Base-by-base conservation (phyloP, 805 yeast genomes). In the Hanseniaspora meyeri region DNA sequence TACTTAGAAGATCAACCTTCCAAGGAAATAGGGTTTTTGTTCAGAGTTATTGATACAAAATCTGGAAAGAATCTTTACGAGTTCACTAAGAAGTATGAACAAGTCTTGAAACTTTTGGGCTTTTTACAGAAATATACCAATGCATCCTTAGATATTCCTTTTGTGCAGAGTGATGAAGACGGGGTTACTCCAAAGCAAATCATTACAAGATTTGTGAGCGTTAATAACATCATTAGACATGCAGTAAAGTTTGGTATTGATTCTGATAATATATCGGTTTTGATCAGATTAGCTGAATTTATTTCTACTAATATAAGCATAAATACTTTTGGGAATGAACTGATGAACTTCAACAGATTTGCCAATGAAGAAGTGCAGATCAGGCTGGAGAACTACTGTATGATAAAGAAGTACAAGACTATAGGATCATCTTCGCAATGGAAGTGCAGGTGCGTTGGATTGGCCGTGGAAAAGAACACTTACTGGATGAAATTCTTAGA, bases 31-130 rank as follows among this genome's bases (percentile, higher is more conserved):
- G 69, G 70, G 32, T 74, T 85, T 24, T 73, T 85, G 0, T 74
- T 90, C 55, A 76, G 83, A 17, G 80, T 85, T 4, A 70, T 76
- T 48, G 91, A 85, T 61, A 76, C 81, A 37, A 80, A 75, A 27
- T 69, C 82, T 1, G 72, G 74, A 42, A 81, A 81, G 59, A 87
- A 82, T 62, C 77, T 86, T 73, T 90, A 95, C 84, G 75, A 81
- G 61, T 80, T 87, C 54, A 72, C 80, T 43, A 88, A 88, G 63
- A 68, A 80, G 1, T 77, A 81, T 58, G 70, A 77, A 1, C 83
- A 82, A 62, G 70, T 91, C n/a, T 60, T 72, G 6, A 72, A 75
- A 10, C 74, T 90, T 59, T 67, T 70, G 24, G 78, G 75, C 42
- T 70, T 87, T 11, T 73, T 88, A 60, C 78, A 78, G 4, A 65